Percentiles rank a stretch among this genome's conserved stretches.
phyloP scores from a whole-genome alignment of 2,329 filamentous ascomycete species.

The Capronia epimyces region DNA sequence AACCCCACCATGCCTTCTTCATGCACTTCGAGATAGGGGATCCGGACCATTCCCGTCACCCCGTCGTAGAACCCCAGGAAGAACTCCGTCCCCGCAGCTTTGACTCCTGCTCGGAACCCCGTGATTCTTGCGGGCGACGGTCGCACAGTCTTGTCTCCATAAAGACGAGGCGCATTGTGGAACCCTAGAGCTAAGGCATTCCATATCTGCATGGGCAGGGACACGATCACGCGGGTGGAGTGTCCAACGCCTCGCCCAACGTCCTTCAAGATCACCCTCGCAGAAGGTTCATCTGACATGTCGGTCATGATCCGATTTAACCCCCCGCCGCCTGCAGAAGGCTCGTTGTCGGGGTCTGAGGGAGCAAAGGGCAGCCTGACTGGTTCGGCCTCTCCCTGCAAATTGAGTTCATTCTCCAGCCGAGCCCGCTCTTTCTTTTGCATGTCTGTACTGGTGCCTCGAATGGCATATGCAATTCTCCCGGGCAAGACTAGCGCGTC shows the following conservation, averaged over 20 bases:
- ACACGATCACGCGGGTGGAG: conserved; percentile 22
- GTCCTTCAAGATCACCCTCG: conserved; percentile 22
- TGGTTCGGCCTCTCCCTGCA: conserved; percentile 27
- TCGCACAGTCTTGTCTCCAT: conserved; percentile 48
- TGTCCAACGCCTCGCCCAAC: conserved; percentile 26
- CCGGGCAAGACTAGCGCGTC: conserved; percentile 23
- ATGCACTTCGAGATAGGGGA: conserved; percentile 41
- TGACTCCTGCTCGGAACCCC: conserved; percentile 44
- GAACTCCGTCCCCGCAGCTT: conserved; percentile 44
- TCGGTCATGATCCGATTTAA: conserved; percentile 8
- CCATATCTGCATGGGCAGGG: conserved; percentile 45
- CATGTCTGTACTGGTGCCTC: conserved; percentile 17
- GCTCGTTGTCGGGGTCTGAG: background rate
- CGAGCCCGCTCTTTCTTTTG: conserved; percentile 13
- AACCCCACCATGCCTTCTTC: conserved; percentile 40
- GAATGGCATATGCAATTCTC: conserved; percentile 21
- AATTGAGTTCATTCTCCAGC: conserved; percentile 12
- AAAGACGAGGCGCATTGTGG: conserved; percentile 50
- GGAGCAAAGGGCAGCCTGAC: conserved; percentile 8
- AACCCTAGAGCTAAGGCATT: conserved; percentile 50
- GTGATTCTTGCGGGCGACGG: conserved; percentile 39
- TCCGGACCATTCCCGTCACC: conserved; percentile 41
- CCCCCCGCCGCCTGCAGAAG: background rate
- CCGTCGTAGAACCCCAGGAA: conserved; percentile 43
- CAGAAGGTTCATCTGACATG: conserved; percentile 8